A percentile compares a stretch with the other conserved stretches of the same genome.
Conservation (phyloP, 441 rosid species). For the Adansonia grandidieri region DNA sequence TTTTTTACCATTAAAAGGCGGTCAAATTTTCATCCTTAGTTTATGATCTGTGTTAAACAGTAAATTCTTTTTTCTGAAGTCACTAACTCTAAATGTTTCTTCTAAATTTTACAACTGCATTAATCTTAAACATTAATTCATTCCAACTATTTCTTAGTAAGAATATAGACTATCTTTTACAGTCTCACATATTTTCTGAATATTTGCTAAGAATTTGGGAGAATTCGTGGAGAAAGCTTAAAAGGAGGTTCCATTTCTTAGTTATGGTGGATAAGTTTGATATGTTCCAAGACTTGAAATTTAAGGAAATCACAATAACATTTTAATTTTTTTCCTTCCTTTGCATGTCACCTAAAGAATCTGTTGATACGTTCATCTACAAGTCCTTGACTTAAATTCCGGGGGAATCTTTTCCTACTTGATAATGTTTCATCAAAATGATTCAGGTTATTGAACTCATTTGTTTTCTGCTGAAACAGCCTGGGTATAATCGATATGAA, state of each 20-base stretch:
- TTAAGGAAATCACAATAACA: slow-evolving; percentile 41
- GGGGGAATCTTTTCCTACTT: slow-evolving; percentile 21
- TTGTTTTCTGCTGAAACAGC: slow-evolving; percentile 32
- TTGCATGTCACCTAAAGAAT: neutral
- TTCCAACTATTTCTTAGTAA: neutral
- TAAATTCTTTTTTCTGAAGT: neutral
- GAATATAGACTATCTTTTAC: neutral
- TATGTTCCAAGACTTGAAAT: slow-evolving; percentile 38
- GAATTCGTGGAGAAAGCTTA: slow-evolving; percentile 16
- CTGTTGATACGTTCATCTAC: neutral
- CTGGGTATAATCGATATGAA: slow-evolving; percentile 40
- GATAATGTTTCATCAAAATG: slow-evolving; percentile 15
- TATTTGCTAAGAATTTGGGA: slow-evolving; percentile 8
- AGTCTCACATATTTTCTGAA: neutral
- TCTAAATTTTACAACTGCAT: neutral
- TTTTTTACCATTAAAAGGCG: neutral
- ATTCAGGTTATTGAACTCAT: slow-evolving; percentile 1
- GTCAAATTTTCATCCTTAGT: neutral
- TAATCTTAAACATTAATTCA: no score
- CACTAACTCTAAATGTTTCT: neutral
- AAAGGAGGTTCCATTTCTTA: slow-evolving; percentile 36
- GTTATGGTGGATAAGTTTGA: slow-evolving; percentile 22
- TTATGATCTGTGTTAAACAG: neutral
- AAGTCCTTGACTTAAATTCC: slow-evolving; percentile 6
- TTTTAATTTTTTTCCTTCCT: slow-evolving; percentile 19